Evolutionary conservation across 768 basidiomycete genomes (phyloP).

Genomic region (Tulasnella sp.): DNA sequence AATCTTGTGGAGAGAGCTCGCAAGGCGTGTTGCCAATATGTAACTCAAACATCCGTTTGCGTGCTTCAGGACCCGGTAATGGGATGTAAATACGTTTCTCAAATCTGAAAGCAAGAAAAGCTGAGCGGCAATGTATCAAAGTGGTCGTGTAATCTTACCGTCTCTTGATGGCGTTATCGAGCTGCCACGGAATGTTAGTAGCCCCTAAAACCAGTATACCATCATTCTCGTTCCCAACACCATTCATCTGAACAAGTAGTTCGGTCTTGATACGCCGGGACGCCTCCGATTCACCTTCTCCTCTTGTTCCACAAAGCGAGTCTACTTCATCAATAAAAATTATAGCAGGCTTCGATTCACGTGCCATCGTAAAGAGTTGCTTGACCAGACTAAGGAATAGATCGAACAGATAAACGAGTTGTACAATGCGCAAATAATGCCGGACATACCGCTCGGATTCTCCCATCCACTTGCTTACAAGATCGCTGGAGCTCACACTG

Average conservation of each 20-base stretch:
- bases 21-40: slow-evolving; percentile 91
- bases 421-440: neutral
- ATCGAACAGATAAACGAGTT: slow-evolving; percentile 3
- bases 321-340: slow-evolving; percentile 99
- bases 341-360: slow-evolving; percentile 92
- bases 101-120: slow-evolving; percentile 39
- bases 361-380: slow-evolving; percentile 90
- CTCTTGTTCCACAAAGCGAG: slow-evolving; percentile 85
- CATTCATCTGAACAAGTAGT: slow-evolving; percentile 97
- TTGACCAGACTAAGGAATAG: slow-evolving; percentile 60
- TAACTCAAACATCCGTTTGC: slow-evolving; percentile 91
- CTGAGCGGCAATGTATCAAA: neutral
- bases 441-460: slow-evolving; percentile 78
- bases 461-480: slow-evolving; percentile 99
- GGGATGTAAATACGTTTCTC: slow-evolving; percentile 99
- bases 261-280: slow-evolving; percentile 97
- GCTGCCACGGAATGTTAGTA: slow-evolving; percentile 97
- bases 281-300: slow-evolving; percentile 95
- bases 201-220: slow-evolving; percentile 94
- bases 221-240: slow-evolving; percentile 93
- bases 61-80: slow-evolving; percentile 82
- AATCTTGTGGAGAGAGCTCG: slow-evolving; percentile 64
- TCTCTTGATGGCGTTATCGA: slow-evolving; percentile 95
- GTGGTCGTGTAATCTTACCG: slow-evolving; percentile 36
- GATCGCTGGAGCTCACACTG: slow-evolving; percentile 84